Conservation (phyloP, 192 early-diverging fungal genomes). For the Dimargaris cristalligena region DNA sequence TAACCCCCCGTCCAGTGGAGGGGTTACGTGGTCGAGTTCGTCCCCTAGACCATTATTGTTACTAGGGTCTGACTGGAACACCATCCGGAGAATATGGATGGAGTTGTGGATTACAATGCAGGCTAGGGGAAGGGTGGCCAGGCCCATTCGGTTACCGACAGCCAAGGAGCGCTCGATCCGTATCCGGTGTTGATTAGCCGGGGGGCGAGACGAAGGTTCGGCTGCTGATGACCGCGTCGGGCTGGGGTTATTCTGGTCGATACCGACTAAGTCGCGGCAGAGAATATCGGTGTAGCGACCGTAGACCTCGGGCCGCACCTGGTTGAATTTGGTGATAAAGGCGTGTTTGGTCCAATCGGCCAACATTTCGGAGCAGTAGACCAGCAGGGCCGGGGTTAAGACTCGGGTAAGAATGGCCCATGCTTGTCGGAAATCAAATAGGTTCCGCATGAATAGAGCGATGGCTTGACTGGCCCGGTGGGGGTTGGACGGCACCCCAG, state of each 20-base stretch:
- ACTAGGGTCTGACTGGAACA: not conserved
- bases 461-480: not conserved
- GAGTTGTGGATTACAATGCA: conserved; percentile 9
- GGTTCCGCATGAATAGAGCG: not conserved
- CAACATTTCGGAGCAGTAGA: conserved; percentile 73
- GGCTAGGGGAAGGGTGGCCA: conserved; percentile 26
- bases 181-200: conserved; percentile 18
- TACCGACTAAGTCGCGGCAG: conserved; percentile 63
- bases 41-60: no score
- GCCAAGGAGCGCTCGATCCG: conserved; percentile 27
- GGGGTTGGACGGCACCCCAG: not conserved
- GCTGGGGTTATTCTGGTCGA: conserved; percentile 18
- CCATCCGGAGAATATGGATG: conserved; percentile 6
- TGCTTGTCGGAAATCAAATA: not conserved
- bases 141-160: conserved; percentile 27
- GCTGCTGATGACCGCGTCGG: not conserved
- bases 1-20: no score
- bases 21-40: conserved; percentile 1
- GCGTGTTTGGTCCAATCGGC: conserved; percentile 98
- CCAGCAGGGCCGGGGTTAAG: conserved; percentile 68
- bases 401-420: conserved; percentile 31
- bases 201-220: conserved; percentile 12
- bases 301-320: conserved; percentile 77
- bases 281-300: conserved; percentile 71
- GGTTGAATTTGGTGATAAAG: conserved; percentile 96